Percentiles rank a stretch among this genome's conserved stretches.
These are phyloP conservation scores for Nasturtium officinale DNA, from an alignment of 345 rosid species.

Conservation along the genomic window DNA sequence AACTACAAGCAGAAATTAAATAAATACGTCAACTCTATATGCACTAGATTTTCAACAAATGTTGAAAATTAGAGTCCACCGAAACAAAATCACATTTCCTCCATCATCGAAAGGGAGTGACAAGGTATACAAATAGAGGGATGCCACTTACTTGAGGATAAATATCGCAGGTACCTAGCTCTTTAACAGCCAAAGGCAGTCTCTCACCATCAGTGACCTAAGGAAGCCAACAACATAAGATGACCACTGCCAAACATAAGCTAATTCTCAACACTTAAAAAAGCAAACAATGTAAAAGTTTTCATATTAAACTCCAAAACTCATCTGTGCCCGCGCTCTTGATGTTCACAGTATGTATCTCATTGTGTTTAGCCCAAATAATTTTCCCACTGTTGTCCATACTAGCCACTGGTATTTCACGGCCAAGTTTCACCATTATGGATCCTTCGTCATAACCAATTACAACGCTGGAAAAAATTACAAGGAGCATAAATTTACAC, in stretches of 20 bases:
- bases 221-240: slow-evolving; percentile 21
- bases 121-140: slow-evolving; percentile 2
- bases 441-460: slow-evolving; percentile 92
- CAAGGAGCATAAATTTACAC: slow-evolving; percentile 8
- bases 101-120: slow-evolving; percentile 4
- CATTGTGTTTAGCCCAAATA: slow-evolving; percentile 99
- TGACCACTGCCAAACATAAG: slow-evolving; percentile 24
- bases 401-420: slow-evolving; percentile 97
- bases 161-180: slow-evolving; percentile 95
- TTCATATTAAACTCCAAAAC: slow-evolving; percentile 46
- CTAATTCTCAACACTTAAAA: background rate
- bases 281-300: slow-evolving; percentile 7
- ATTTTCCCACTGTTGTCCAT: slow-evolving; percentile 98
- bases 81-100: slow-evolving; percentile 25
- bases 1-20: slow-evolving; percentile 10
- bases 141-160: slow-evolving; percentile 84
- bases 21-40: background rate
- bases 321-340: slow-evolving; percentile 93
- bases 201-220: slow-evolving; percentile 98
- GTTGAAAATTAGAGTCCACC: slow-evolving; percentile 18
- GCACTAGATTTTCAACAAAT: slow-evolving; percentile 15
- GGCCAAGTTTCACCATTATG: slow-evolving; percentile 82
- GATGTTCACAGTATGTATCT: slow-evolving; percentile 95
- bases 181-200: slow-evolving; percentile 93
- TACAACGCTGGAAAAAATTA: slow-evolving; percentile 57